A percentile compares a stretch with the other conserved stretches of the same genome.
Conservation (phyloP, 2,329 filamentous ascomycete species). For the Triangularia setosa region DNA sequence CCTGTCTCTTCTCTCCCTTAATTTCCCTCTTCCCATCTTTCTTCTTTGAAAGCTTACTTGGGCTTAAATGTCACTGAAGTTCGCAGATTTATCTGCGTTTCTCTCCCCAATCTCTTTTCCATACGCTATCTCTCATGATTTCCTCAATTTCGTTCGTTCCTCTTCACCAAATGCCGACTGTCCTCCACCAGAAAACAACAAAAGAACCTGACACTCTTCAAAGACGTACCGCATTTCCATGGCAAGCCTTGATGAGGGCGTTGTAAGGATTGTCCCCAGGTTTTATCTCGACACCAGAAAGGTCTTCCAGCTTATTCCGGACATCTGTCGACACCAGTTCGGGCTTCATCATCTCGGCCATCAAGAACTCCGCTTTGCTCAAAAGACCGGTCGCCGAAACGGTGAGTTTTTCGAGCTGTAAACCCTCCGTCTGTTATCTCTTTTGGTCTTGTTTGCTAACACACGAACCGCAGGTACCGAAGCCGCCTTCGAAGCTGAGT, state of each 20-base stretch:
- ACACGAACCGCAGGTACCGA: background rate
- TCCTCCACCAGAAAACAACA: background rate
- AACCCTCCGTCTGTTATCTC: too few species aligned
- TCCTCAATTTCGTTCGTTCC: background rate
- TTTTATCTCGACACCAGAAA: slow-evolving; percentile 47
- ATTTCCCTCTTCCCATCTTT: background rate
- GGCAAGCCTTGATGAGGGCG: slow-evolving; percentile 64
- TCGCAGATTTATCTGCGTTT: background rate
- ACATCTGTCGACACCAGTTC: slow-evolving; percentile 39
- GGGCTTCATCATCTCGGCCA: slow-evolving; percentile 34
- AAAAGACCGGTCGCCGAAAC: background rate
- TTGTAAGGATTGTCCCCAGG: slow-evolving; percentile 71
- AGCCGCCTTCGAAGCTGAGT: too few species aligned
- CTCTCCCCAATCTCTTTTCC: background rate
- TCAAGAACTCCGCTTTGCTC: background rate
- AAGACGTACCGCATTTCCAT: slow-evolving; percentile 59
- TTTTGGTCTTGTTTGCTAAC: background rate
- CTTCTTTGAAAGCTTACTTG: background rate
- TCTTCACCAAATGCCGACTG: background rate
- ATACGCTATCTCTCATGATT: background rate
- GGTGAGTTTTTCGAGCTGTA: background rate
- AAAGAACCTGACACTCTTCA: background rate
- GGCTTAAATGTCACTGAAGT: too few species aligned
- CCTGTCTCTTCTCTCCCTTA: background rate
- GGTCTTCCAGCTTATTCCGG: slow-evolving; percentile 50